These are phyloP conservation scores for Candida corydali DNA, from an alignment of 805 yeast genomes.

Conservation along the genomic window DNA sequence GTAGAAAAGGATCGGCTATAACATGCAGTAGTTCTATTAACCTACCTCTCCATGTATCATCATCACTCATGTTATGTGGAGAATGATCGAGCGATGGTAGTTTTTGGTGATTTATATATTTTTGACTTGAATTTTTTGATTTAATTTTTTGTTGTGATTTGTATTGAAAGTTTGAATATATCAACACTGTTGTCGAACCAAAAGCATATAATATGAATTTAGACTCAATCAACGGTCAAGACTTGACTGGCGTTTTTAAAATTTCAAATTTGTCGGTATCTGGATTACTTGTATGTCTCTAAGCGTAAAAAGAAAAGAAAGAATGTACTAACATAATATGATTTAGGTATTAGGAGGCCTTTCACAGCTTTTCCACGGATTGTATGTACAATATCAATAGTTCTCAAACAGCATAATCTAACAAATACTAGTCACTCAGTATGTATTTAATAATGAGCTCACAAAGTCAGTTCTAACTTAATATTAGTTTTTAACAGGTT, in stretches of 20 bases:
- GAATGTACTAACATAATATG: conserved; percentile 9
- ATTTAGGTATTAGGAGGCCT: conserved; percentile 43
- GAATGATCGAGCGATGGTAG: background rate
- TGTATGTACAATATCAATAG: conserved; percentile 27
- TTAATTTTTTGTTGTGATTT: background rate
- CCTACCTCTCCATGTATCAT: conserved; percentile 9
- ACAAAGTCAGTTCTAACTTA: conserved; percentile 16
- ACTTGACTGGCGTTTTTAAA: conserved; percentile 43
- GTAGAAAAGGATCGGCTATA: conserved; percentile 9
- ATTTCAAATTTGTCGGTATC: conserved; percentile 55
- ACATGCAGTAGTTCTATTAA: conserved; percentile 9
- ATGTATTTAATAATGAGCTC: conserved; percentile 12
- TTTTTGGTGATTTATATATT: background rate
- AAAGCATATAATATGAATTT: conserved; percentile 30
- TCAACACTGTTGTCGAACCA: too few species aligned
- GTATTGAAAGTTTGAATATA: too few species aligned
- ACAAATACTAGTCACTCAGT: conserved; percentile 30
- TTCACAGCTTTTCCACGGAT: conserved; percentile 47
- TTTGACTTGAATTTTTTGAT: conserved; percentile 2
- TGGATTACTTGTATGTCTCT: conserved; percentile 46
- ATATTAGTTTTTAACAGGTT: conserved; percentile 49
- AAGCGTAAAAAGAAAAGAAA: background rate
- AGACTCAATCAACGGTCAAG: conserved; percentile 40
- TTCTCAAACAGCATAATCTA: background rate
- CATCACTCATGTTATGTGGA: conserved; percentile 3